Evolutionary conservation across 2,329 filamentous ascomycete genomes (phyloP), one percentile per base, ranked within the genome.

Genomic region (Ascochyta koolunga): DNA sequence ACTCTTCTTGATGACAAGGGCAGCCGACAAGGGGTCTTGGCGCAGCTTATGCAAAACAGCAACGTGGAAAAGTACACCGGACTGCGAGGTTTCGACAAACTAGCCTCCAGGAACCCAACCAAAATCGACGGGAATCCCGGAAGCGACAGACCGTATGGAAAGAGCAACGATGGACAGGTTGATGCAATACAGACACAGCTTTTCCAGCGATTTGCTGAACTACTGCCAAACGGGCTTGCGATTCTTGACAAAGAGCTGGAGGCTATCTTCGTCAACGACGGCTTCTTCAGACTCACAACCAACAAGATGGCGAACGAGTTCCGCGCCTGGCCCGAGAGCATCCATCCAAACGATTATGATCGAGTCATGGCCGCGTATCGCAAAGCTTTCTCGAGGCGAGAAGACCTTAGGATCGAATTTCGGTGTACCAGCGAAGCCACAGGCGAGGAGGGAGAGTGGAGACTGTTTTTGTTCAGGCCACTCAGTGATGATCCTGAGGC

Each of bases 201-300:
- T 37, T 80, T 79, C 47, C 72, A 75, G 22, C 64, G 72, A 10
- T 79, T 79, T 37, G 77, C 78, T 4, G 77, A 79, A 46, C 70
- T 80, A 58, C 60, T 80, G 1, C 78, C 78, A 3, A 77, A 76
- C 19, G 78, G 78, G 1, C 65, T 80, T 10, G 78, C 78, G 2
- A 79, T 80, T 29, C 67, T 80, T 5, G 76, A 79, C 54, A 73
- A 73, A 40, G 69, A 76, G 16, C 77, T 77, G 1, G 75, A 78
- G 32, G 76, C 77, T 8, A 65, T 80, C 8, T 80, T 79, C 44
- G 78, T 80, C 11, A 80, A 80, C 44, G 74, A 78, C 45, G 71
- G 73, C 41, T 80, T 79, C 58, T 79, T 77, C 59, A 68, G 73
- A 19, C 66, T 80, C n/a, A 80, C 78, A 0, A 79, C 76, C 0